Evolutionary conservation across 192 early-diverging fungal genomes (phyloP), one percentile per base, ranked within the genome.

Genomic region (Podila horticola): DNA sequence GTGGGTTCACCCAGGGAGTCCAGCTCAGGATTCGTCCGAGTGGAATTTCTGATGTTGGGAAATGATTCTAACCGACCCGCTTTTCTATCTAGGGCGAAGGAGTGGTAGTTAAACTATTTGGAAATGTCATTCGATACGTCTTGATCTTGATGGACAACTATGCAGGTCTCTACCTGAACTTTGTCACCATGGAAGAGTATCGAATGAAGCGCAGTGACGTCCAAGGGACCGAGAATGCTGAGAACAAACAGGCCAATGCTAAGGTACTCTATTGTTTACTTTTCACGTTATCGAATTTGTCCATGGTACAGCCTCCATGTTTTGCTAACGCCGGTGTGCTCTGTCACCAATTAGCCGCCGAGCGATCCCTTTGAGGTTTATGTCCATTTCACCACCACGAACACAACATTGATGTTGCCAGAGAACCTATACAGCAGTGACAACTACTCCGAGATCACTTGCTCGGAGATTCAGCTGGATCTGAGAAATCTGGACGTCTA

Each of bases 121-220:
- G 93, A 10, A 89, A 89, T 57, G 69, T 93, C 24, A 84, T 94
- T 13, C 86, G 90, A 20, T 90, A 92, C 57, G 69, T 94, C 10
- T 77, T 95, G 19, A 89, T 90, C 28, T 62, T 95, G 15, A 89
- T 88, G 58, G 89, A 91, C 41, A 95, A 95, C 57, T 95, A 94
- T 71, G 82, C 91, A 49, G 93, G 93, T 24, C 75, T 85, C 7
- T 87, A 83, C 64, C 62, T 86, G 10, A 85, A 91, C 62, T 90
- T 91, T 79, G 75, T 87, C 2, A 91, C 87, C 0, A 72, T 90
- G 59, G 90, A 92, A 5, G 92, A 93, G 65, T 93, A 91, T 72
- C 84, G 89, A 20, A 60, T 38, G 57, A 71, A 61, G 30, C 55
- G 74, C 19, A 64, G 20, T 17, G 60, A 79, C 30, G 38, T 52